Conservation (phyloP, 352 stramenopile species). For the Phytophthora parvispora region DNA sequence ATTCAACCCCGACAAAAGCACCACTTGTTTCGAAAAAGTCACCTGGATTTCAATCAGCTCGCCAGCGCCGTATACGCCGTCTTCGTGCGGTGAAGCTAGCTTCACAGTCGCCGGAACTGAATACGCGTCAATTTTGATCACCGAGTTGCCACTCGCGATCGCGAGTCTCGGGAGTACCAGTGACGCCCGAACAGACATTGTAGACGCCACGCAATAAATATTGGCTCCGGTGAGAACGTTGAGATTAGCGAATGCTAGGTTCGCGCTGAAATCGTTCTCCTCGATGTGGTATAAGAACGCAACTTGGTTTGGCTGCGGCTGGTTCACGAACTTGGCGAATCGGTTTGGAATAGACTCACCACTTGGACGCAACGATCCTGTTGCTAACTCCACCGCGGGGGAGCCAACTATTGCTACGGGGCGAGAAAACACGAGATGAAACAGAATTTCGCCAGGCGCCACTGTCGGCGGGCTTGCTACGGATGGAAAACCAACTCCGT, state of each 20-base stretch:
- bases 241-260: conserved; percentile 62
- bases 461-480: conserved; percentile 58
- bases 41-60: conserved; percentile 79
- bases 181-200: conserved; percentile 41
- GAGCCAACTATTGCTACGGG: conserved; percentile 54
- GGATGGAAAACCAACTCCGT: conserved; percentile 71
- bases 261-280: conserved; percentile 58
- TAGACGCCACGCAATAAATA: conserved; percentile 63
- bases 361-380: conserved; percentile 58
- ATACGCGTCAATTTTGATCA: conserved; percentile 59
- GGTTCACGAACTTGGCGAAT: conserved; percentile 50
- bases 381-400: conserved; percentile 67
- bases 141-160: conserved; percentile 21
- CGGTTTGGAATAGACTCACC: conserved; percentile 57
- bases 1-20: conserved; percentile 72
- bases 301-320: conserved; percentile 55
- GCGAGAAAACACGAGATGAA: conserved; percentile 72
- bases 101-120: conserved; percentile 71
- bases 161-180: conserved; percentile 45
- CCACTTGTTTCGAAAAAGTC: conserved; percentile 73
- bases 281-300: conserved; percentile 78
- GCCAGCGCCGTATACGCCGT: conserved; percentile 65
- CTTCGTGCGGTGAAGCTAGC: conserved; percentile 55
- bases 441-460: conserved; percentile 73
- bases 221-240: conserved; percentile 48